Evolutionary conservation across 306 rosid species (phyloP).

Genomic region (Adenanthera pavonina): DNA sequence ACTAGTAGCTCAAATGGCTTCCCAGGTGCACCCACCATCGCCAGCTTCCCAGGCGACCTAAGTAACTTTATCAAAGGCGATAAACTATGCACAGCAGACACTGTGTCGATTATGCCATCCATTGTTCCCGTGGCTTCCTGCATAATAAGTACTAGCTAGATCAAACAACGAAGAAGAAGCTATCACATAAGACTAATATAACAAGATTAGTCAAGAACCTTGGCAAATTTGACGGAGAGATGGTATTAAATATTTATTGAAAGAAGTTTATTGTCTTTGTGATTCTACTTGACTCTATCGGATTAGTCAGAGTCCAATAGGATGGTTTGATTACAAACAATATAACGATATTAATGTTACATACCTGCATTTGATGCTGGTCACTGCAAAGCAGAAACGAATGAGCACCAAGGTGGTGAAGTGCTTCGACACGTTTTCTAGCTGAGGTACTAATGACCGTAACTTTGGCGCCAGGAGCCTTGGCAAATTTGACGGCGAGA

Average conservation of each 20-base stretch:
- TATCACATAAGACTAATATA: too few relatives aligned
- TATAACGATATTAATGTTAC: too few relatives aligned
- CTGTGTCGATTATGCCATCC: constrained; percentile 44
- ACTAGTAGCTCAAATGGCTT: constrained; percentile 39
- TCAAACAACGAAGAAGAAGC: too few relatives aligned
- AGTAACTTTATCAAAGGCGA: constrained; percentile 23
- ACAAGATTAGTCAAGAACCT: too few relatives aligned
- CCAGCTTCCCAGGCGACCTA: constrained; percentile 40
- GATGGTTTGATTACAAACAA: too few relatives aligned
- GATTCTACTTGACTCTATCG: too few relatives aligned
- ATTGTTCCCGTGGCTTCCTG: constrained; percentile 35
- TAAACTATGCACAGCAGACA: constrained; percentile 30
- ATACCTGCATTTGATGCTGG: constrained; percentile 30
- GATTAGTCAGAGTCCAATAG: too few relatives aligned
- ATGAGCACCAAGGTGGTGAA: constrained; percentile 40
- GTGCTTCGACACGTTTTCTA: constrained; percentile 32
- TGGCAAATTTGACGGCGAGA: constrained; percentile 6
- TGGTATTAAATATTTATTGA: too few relatives aligned
- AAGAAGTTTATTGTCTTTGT: too few relatives aligned
- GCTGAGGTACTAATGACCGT: constrained; percentile 39
- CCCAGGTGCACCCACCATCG: constrained; percentile 45
- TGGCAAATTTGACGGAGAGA: too few relatives aligned
- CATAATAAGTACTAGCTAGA: too few relatives aligned
- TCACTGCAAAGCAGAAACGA: constrained; percentile 39
- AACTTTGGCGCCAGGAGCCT: constrained; percentile 29